Conservation (phyloP, 2,329 filamentous ascomycete species). For the Gliomastix tumulicola region DNA sequence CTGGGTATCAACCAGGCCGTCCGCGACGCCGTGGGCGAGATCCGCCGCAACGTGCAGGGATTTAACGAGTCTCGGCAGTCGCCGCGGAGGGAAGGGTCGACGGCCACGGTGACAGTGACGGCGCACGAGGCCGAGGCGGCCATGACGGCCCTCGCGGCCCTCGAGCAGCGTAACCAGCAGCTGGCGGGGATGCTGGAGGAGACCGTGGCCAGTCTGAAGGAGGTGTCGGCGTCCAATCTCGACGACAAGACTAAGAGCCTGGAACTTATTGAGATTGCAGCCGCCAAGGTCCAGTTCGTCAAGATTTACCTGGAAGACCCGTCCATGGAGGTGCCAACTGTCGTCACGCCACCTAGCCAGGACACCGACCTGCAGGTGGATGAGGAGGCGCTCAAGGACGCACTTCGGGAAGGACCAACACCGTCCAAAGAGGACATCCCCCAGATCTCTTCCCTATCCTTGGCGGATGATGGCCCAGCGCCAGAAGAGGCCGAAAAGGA, state of each 20-base stretch:
- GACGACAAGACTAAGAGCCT: constrained; percentile 41
- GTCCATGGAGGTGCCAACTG: constrained; percentile 41
- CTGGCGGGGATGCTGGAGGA: constrained; percentile 63
- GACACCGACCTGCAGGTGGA: too few species aligned
- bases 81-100: constrained; percentile 24
- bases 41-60: constrained; percentile 66
- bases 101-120: neutral
- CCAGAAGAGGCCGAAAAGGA: neutral
- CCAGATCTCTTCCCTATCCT: constrained; percentile 3
- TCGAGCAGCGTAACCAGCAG: constrained; percentile 60
- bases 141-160: constrained; percentile 30
- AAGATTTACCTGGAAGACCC: constrained; percentile 55
- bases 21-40: constrained; percentile 74
- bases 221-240: constrained; percentile 42
- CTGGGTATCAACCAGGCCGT: constrained; percentile 76
- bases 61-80: constrained; percentile 50
- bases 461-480: neutral
- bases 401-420: too few species aligned
- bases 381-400: constrained; percentile 2
- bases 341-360: too few species aligned
- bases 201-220: constrained; percentile 56
- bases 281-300: constrained; percentile 59
- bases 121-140: neutral
- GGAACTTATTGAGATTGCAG: constrained; percentile 50
- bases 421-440: neutral